phyloP scores from a whole-genome alignment of 2,329 filamentous ascomycete species.

The Phaeophleospora eucalypticola region DNA sequence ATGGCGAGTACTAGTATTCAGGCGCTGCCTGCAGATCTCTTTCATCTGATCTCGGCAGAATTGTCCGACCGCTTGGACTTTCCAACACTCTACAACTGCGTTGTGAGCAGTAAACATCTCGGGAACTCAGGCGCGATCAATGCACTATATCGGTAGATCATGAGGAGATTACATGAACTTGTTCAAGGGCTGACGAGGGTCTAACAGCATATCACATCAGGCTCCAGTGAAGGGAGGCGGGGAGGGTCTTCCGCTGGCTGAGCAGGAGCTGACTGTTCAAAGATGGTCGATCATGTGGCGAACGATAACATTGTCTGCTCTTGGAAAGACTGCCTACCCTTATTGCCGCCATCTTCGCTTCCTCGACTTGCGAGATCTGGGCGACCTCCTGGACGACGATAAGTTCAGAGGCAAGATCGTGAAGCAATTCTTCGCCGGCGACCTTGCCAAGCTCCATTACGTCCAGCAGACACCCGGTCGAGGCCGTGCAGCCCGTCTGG shows the following conservation, averaged over 20 bases:
- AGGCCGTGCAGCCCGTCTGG: conserved; percentile 31
- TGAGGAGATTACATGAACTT: background rate
- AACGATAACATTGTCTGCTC: conserved; percentile 62
- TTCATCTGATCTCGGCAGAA: conserved; percentile 58
- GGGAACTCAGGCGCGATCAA: conserved; percentile 56
- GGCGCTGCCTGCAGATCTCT: conserved; percentile 54
- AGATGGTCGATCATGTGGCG: conserved; percentile 65
- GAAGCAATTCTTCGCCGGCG: conserved; percentile 53
- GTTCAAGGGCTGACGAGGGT: background rate
- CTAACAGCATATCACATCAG: conserved; percentile 41
- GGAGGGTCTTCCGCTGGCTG: conserved; percentile 36
- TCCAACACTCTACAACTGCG: conserved; percentile 56
- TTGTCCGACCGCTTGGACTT: conserved; percentile 56
- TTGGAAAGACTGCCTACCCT: conserved; percentile 60
- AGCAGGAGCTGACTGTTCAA: conserved; percentile 47
- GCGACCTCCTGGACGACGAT: conserved; percentile 57
- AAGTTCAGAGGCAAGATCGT: conserved; percentile 57
- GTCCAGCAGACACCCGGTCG: conserved; percentile 27
- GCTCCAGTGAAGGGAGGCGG: conserved; percentile 45
- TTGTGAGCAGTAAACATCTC: conserved; percentile 53
- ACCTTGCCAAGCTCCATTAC: conserved; percentile 43
- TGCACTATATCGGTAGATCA: conserved; percentile 58
- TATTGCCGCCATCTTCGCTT: conserved; percentile 66
- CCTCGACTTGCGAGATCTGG: conserved; percentile 60
- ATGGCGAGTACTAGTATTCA: conserved; percentile 9